Percentiles rank a stretch among this genome's conserved stretches.
Conservation (phyloP, 768 basidiomycete species). For the Leucocoprinus birnbaumii region DNA sequence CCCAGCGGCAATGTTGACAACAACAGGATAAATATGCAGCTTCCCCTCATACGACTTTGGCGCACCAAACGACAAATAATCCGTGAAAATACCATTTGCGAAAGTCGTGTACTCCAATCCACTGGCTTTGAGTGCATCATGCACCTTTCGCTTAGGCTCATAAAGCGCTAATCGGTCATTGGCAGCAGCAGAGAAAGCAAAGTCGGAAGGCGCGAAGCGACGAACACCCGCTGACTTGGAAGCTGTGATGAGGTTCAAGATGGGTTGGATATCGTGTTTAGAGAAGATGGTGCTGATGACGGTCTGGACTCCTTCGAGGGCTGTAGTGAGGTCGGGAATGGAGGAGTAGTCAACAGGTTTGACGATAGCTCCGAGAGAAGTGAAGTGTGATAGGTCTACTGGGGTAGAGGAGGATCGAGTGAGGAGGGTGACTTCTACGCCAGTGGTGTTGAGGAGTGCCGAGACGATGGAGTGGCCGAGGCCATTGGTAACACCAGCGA, state of each 20-base stretch:
- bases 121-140: neutral
- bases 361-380: neutral
- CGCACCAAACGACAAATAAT: neutral
- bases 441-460: neutral
- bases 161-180: neutral
- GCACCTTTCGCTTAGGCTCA: neutral
- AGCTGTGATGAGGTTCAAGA: neutral
- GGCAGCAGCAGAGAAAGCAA: neutral
- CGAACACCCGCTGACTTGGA: too few relatives aligned
- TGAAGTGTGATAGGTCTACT: neutral
- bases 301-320: neutral
- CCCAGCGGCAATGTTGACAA: neutral
- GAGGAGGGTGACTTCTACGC: neutral
- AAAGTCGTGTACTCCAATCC: constrained; percentile 5
- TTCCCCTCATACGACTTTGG: neutral
- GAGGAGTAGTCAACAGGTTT: neutral
- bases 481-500: constrained; percentile 8
- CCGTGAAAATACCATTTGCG: constrained; percentile 1
- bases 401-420: neutral
- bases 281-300: constrained; percentile 1
- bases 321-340: neutral
- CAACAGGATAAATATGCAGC: neutral
- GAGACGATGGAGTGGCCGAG: constrained; percentile 6
- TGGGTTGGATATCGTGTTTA: neutral
- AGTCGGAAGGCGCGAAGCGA: neutral